phyloP scores from a whole-genome alignment of 2,329 filamentous ascomycete genomes.

The Aspergillus transmontanensis region DNA sequence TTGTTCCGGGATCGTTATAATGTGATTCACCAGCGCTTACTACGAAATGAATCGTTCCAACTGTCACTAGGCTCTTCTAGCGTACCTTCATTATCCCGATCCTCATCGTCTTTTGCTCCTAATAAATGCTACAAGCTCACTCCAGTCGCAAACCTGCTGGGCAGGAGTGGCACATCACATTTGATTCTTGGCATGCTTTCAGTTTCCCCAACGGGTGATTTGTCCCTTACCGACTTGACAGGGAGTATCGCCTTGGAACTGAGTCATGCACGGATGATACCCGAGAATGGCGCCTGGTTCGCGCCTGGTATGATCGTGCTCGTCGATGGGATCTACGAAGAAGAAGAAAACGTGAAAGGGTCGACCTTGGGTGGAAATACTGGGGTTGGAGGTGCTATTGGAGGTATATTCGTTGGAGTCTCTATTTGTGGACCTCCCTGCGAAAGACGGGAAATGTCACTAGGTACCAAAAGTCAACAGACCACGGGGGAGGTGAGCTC shows the following conservation, averaged over 20 bases:
- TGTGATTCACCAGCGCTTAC: slow-evolving; percentile 84
- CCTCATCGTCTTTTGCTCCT: slow-evolving; percentile 57
- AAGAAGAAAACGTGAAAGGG: slow-evolving; percentile 71
- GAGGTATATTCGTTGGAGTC: slow-evolving; percentile 88
- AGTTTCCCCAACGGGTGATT: slow-evolving; percentile 75
- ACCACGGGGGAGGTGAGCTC: slow-evolving; percentile 46
- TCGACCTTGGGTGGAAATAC: slow-evolving; percentile 73
- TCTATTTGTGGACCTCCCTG: slow-evolving; percentile 90
- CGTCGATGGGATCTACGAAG: slow-evolving; percentile 94
- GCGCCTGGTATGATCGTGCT: slow-evolving; percentile 94
- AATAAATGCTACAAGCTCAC: slow-evolving; percentile 83
- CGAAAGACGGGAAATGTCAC: slow-evolving; percentile 76
- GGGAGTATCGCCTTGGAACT: slow-evolving; percentile 86
- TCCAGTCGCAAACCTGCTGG: slow-evolving; percentile 73
- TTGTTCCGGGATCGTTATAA: slow-evolving; percentile 90
- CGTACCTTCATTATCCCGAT: slow-evolving; percentile 58
- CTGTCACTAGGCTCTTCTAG: slow-evolving; percentile 69
- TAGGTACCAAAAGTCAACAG: slow-evolving; percentile 65
- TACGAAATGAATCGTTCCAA: slow-evolving; percentile 93
- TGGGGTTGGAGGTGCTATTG: slow-evolving; percentile 85
- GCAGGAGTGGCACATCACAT: slow-evolving; percentile 80
- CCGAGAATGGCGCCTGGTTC: slow-evolving; percentile 87
- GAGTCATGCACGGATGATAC: slow-evolving; percentile 76
- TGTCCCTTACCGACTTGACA: slow-evolving; percentile 83
- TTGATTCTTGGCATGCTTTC: slow-evolving; percentile 83